Evolutionary conservation across 1,284 basidiomycete species (phyloP).

Genomic region (Cystobasidium slooffiae): DNA sequence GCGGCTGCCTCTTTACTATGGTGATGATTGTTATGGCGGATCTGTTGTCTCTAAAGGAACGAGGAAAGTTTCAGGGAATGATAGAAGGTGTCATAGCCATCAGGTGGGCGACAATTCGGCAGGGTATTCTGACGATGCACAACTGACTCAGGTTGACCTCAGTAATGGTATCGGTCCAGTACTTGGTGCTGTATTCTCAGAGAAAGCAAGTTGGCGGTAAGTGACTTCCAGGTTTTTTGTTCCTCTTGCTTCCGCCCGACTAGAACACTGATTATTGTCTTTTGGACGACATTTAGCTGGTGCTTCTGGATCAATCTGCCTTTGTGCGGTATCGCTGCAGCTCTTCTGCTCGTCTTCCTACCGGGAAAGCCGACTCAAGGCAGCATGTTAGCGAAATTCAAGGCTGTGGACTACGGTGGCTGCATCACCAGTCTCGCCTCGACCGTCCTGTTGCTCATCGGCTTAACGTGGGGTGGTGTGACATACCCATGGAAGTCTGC

Average conservation of each 20-base stretch:
- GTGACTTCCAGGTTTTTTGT: conserved; percentile 4
- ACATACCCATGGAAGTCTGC: conserved; percentile 56
- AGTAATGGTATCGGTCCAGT: conserved; percentile 58
- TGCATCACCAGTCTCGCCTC: conserved; percentile 65
- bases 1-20: conserved; percentile 70
- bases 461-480: conserved; percentile 67
- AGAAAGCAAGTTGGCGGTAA: conserved; percentile 66
- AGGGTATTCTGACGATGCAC: conserved; percentile 19
- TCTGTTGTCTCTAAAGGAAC: conserved; percentile 66
- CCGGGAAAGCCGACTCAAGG: conserved; percentile 30
- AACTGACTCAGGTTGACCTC: conserved; percentile 52
- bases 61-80: conserved; percentile 59
- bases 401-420: conserved; percentile 71
- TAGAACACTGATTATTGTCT: conserved; percentile 34
- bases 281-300: conserved; percentile 45
- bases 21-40: conserved; percentile 67
- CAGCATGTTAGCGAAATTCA: conserved; percentile 61
- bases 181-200: conserved; percentile 58
- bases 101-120: not conserved
- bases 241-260: not conserved
- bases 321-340: conserved; percentile 22
- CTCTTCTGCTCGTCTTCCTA: conserved; percentile 22
- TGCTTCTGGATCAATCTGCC: conserved; percentile 47
- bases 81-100: conserved; percentile 38
- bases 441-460: conserved; percentile 69